Conservation (phyloP, 257 asterid species). For the Solanum chiquidenum region DNA sequence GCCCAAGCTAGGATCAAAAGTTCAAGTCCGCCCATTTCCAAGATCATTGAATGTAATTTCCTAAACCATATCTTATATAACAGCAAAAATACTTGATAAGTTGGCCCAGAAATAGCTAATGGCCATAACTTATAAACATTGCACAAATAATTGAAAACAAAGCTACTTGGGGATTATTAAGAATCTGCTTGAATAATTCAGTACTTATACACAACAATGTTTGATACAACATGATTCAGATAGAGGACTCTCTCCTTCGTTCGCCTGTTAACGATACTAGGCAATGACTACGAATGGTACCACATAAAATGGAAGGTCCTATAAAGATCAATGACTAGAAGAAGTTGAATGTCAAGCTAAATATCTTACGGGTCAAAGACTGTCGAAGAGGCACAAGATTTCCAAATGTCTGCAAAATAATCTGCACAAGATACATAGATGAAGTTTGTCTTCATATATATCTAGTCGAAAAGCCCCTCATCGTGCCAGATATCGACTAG, state of each 20-base stretch:
- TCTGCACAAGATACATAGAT: conserved; percentile 1
- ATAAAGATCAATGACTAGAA: conserved; percentile 1
- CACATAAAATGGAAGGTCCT: not conserved
- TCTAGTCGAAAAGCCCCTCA: conserved; percentile 77
- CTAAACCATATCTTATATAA: not conserved
- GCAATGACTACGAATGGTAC: not conserved
- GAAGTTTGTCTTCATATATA: not conserved
- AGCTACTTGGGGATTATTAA: not conserved
- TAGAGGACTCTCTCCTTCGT: not conserved
- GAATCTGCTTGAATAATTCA: not conserved
- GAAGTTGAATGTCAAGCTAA: not conserved
- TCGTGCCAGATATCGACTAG: conserved; percentile 87
- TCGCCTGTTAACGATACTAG: not conserved
- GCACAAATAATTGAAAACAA: not conserved
- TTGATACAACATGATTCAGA: not conserved
- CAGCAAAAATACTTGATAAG: not conserved
- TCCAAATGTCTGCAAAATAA: not conserved
- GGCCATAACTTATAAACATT: not conserved
- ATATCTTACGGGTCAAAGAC: not conserved
- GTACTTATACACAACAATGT: not conserved
- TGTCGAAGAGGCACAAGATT: not conserved
- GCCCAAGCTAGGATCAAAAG: not conserved
- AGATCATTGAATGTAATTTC: not conserved
- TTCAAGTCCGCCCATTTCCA: not conserved
- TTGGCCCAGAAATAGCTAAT: not conserved